Conservation (phyloP, 108 stramenopile species). For the Nitzschia sp. region DNA sequence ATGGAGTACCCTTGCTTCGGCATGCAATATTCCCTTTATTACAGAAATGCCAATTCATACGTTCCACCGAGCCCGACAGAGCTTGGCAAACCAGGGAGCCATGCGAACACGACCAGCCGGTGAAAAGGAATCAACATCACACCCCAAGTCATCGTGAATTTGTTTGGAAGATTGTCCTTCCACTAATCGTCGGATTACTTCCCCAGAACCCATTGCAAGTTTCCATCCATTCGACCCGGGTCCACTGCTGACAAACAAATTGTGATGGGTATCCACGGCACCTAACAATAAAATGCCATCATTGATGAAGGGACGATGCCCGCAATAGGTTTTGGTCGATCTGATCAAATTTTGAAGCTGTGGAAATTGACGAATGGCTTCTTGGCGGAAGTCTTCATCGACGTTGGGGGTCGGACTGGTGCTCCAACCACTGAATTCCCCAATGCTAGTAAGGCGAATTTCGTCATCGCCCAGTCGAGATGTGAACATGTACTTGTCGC, state of each 20-base stretch:
- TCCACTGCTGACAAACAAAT: slow-evolving; percentile 33
- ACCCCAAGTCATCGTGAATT: slow-evolving; percentile 26
- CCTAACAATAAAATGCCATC: slow-evolving; percentile 43
- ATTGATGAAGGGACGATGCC: slow-evolving; percentile 33
- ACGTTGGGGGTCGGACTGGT: slow-evolving; percentile 34
- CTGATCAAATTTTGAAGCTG: slow-evolving; percentile 19
- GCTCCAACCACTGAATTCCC: slow-evolving; percentile 44
- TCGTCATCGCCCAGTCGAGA: slow-evolving; percentile 42
- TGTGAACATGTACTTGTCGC: slow-evolving; percentile 40
- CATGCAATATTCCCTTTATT: too few species aligned
- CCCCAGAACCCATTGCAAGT: slow-evolving; percentile 43
- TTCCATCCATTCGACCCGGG: slow-evolving; percentile 51
- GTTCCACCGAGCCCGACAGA: slow-evolving; percentile 36
- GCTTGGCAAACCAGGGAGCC: slow-evolving; percentile 34
- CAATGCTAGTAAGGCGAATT: slow-evolving; percentile 39
- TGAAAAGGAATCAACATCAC: slow-evolving; percentile 26
- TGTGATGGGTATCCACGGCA: slow-evolving; percentile 13
- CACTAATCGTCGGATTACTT: slow-evolving; percentile 26
- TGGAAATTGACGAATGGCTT: slow-evolving; percentile 34
- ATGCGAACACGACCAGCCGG: slow-evolving; percentile 27
- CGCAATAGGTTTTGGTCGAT: slow-evolving; percentile 24
- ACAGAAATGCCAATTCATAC: too few species aligned
- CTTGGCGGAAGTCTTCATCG: slow-evolving; percentile 28
- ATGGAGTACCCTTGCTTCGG: too few species aligned
- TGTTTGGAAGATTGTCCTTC: slow-evolving; percentile 26